Percentiles rank a stretch among this genome's conserved stretches.
Conservation (phyloP, 352 stramenopile species). For the Hyaloperonospora brassicae region DNA sequence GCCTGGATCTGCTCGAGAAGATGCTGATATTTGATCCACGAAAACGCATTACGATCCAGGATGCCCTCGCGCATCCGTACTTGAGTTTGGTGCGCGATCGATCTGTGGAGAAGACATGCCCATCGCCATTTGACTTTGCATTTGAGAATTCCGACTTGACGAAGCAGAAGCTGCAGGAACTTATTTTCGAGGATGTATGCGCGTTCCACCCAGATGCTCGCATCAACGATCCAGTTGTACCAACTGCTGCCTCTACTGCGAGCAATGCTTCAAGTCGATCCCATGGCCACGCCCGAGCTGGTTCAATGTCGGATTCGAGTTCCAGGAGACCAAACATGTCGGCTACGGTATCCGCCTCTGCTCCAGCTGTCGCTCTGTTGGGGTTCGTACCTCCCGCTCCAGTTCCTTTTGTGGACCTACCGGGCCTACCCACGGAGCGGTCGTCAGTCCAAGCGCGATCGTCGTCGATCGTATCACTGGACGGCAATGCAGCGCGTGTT, state of each 20-base stretch:
- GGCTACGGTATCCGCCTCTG: slow-evolving; percentile 9
- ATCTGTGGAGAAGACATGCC: slow-evolving; percentile 65
- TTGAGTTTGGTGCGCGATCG: slow-evolving; percentile 67
- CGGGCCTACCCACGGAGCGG: slow-evolving; percentile 8
- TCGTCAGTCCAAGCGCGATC: slow-evolving; percentile 16
- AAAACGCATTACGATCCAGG: slow-evolving; percentile 74
- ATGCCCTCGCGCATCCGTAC: slow-evolving; percentile 75
- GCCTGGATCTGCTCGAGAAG: slow-evolving; percentile 86
- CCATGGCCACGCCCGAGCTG: slow-evolving; percentile 12
- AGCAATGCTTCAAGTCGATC: slow-evolving; percentile 13
- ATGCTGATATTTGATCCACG: slow-evolving; percentile 91
- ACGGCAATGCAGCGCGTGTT: slow-evolving; percentile 15
- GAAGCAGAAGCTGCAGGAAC: slow-evolving; percentile 84
- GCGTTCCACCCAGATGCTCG: slow-evolving; percentile 79
- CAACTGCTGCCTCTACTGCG: slow-evolving; percentile 5
- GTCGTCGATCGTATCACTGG: slow-evolving; percentile 34
- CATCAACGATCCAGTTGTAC: slow-evolving; percentile 32
- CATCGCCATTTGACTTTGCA: slow-evolving; percentile 76
- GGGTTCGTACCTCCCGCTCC: slow-evolving; percentile 18
- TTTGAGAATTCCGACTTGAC: slow-evolving; percentile 87
- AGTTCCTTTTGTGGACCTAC: slow-evolving; percentile 15
- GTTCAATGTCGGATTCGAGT: slow-evolving; percentile 15
- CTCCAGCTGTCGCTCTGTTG: slow-evolving; percentile 13
- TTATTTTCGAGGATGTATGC: slow-evolving; percentile 89
- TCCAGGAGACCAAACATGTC: slow-evolving; percentile 7